Evolutionary conservation across 495 filamentous ascomycete species (phyloP), one percentile per base, ranked within the genome.

Genomic region (Aspergillus funiculosus): DNA sequence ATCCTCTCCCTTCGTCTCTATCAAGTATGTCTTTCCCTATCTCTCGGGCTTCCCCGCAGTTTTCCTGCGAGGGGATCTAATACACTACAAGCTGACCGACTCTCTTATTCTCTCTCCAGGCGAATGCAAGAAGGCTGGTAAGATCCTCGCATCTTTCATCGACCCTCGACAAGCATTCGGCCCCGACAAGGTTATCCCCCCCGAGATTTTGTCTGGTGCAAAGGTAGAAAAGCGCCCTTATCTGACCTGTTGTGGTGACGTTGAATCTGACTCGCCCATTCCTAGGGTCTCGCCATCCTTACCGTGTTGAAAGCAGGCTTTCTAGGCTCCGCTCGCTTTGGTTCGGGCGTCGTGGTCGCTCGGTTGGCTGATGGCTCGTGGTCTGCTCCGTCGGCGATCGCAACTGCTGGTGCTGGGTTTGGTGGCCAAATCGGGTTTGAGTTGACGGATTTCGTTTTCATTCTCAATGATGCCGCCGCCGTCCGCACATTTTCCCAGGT

Each of bases 371-470:
- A 97, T 74, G 92, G 90, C 34, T 73, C 79, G 37, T 98, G 92
- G 92, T 94, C 87, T 46, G 94, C 92, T 11, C 92, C 92, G 5
- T 88, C 86, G 11, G 94, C 92, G 14, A 94, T 98, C 51, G 81
- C 82, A 39, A 92, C 87, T 14, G 86, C 85, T 18, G 92, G 92
- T 54, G 94, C 84, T 44, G 92, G 92, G 19, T 90, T 97, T 52
- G 92, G 92, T 54, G 91, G 92, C 15, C 92, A 98, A 63, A 94
- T 98, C 59, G 92, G 92, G 22, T 91, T 95, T 71, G 92, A 98
- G 65, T 71, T 98, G 48, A 97, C 94, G 30, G 92, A 98, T 61
- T 97, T 98, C 62, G 94, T 98, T 56, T 97, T 98, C 73, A 95
- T 97, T 48, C 81, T 98, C 38, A 98, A 98, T 65, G 92, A 98